Conservation (phyloP, 2,329 filamentous ascomycete genomes). For the Raffaelea arxii region DNA sequence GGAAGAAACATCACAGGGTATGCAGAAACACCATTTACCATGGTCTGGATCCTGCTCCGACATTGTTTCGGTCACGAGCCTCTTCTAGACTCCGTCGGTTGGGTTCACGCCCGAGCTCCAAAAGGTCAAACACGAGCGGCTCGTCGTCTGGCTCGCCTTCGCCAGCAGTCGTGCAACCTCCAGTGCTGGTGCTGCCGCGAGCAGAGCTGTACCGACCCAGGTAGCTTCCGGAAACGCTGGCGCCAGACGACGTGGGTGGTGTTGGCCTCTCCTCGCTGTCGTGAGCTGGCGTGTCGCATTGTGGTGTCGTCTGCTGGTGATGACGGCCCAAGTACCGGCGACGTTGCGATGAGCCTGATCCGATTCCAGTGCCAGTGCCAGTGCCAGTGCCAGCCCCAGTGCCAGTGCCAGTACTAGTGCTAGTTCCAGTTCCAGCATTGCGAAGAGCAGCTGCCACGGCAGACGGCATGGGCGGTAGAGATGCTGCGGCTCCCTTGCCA, state of each 20-base stretch:
- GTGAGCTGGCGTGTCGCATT: conserved; percentile 2
- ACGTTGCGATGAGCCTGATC: conserved; percentile 3
- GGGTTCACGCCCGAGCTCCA: conserved; percentile 53
- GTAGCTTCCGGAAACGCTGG: conserved; percentile 32
- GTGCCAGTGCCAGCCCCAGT: background rate
- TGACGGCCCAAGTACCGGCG: conserved; percentile 12
- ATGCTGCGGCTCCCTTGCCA: background rate
- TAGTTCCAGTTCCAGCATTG: background rate
- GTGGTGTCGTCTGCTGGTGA: background rate
- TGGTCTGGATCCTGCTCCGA: background rate
- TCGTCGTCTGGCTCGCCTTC: conserved; percentile 54
- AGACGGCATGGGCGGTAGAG: background rate
- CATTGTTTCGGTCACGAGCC: conserved; percentile 16
- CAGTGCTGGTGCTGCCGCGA: conserved; percentile 16
- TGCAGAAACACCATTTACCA: background rate
- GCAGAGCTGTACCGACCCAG: conserved; percentile 22
- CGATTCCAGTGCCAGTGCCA: background rate
- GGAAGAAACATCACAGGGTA: background rate
- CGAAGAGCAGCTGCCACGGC: too few species aligned
- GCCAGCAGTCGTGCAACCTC: conserved; percentile 17
- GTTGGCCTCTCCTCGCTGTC: conserved; percentile 21
- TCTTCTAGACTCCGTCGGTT: conserved; percentile 49
- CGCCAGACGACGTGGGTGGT: conserved; percentile 33
- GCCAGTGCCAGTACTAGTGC: background rate
- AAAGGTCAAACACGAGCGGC: conserved; percentile 63